A percentile compares a stretch with the other conserved stretches of the same genome.
Evolutionary conservation across 441 rosid species (phyloP).

Genomic region (Corymbia calophylla): DNA sequence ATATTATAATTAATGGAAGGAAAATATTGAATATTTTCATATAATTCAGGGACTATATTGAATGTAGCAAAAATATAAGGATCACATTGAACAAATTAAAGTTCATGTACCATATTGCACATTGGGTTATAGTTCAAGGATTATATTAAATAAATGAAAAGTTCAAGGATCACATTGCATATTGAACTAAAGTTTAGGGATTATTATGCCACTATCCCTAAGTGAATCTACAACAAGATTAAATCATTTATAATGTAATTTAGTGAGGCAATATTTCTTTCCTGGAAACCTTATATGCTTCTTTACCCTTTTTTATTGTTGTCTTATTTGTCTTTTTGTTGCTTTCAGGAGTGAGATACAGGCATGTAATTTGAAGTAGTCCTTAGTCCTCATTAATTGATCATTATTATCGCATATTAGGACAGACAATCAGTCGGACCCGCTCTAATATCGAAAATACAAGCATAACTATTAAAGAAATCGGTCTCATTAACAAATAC

Average conservation of each 20-base stretch:
- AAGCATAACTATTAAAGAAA: neutral
- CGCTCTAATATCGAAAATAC: neutral
- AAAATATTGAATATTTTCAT: too few species aligned
- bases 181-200: too few species aligned
- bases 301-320: neutral
- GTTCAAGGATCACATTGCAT: neutral
- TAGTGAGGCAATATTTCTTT: neutral
- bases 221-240: too few species aligned
- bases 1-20: too few species aligned
- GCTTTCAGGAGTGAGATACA: neutral
- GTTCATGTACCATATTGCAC: too few species aligned
- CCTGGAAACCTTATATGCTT: neutral
- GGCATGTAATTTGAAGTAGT: neutral
- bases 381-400: neutral
- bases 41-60: too few species aligned
- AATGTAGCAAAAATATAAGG: too few species aligned
- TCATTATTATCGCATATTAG: neutral
- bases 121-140: rapidly evolving
- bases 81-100: neutral
- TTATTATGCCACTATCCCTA: too few species aligned
- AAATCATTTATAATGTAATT: too few species aligned
- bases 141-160: too few species aligned
- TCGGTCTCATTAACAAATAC: neutral
- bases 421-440: neutral
- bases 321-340: neutral